These are phyloP conservation scores for Chalciporus pseudorubinellus DNA, from an alignment of 768 basidiomycete genomes.

Conservation along the genomic window DNA sequence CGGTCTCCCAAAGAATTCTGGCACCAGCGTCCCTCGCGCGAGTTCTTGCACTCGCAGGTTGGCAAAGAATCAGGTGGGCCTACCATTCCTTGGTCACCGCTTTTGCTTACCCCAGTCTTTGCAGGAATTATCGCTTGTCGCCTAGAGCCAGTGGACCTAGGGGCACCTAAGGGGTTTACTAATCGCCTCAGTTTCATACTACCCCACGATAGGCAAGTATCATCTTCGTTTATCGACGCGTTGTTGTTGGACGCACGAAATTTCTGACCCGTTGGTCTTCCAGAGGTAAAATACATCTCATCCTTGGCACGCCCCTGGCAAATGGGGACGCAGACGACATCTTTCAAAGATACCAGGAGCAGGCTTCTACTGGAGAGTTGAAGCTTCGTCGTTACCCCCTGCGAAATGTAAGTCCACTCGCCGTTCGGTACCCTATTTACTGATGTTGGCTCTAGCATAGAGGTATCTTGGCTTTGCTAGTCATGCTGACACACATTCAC, in stretches of 20 bases:
- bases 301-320: slow-evolving; percentile 37
- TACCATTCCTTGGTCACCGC: not conserved
- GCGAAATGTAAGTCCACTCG: slow-evolving; percentile 46
- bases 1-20: slow-evolving; percentile 39
- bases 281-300: slow-evolving; percentile 63
- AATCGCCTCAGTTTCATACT: slow-evolving; percentile 49
- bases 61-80: slow-evolving; percentile 29
- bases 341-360: slow-evolving; percentile 63
- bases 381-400: slow-evolving; percentile 72
- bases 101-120: not conserved
- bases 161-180: slow-evolving; percentile 20
- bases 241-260: not conserved
- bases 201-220: slow-evolving; percentile 44
- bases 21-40: slow-evolving; percentile 26
- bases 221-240: not conserved
- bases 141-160: slow-evolving; percentile 20
- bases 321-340: slow-evolving; percentile 51
- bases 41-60: slow-evolving; percentile 28
- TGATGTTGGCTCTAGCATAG: slow-evolving; percentile 52
- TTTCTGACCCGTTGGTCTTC: not conserved
- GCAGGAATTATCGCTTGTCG: slow-evolving; percentile 20
- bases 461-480: slow-evolving; percentile 39
- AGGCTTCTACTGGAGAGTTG: slow-evolving; percentile 55
- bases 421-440: slow-evolving; percentile 2
- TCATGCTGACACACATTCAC: slow-evolving; percentile 5